A percentile compares a stretch with the other conserved stretches of the same genome.
Conservation (phyloP, 768 basidiomycete species). For the Pleurotus citrinopileatus region DNA sequence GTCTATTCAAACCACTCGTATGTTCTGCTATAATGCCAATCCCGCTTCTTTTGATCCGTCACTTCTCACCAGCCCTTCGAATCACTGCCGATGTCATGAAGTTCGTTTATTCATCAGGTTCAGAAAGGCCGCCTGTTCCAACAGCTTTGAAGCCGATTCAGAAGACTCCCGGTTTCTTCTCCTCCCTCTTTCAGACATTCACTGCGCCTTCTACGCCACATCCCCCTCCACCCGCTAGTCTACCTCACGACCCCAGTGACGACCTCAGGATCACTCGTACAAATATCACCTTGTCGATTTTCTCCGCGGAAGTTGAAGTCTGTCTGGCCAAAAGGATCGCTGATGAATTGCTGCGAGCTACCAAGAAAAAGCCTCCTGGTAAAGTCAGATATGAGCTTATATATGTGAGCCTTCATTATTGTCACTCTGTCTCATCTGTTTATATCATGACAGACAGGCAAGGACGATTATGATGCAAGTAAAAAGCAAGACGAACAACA, state of each 20-base stretch:
- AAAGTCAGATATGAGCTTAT: constrained; percentile 79
- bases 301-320: constrained; percentile 65
- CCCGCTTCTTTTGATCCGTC: neutral
- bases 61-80: constrained; percentile 49
- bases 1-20: constrained; percentile 62
- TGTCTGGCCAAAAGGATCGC: constrained; percentile 62
- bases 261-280: constrained; percentile 44
- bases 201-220: constrained; percentile 34
- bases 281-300: constrained; percentile 60
- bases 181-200: constrained; percentile 34
- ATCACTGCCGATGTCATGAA: constrained; percentile 83
- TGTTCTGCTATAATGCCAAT: constrained; percentile 21
- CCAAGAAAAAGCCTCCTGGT: constrained; percentile 89
- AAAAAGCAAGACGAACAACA: constrained; percentile 62
- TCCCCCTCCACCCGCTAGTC: constrained; percentile 28
- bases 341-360: constrained; percentile 80
- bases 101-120: constrained; percentile 68
- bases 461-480: constrained; percentile 76
- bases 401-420: constrained; percentile 50
- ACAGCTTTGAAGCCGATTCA: constrained; percentile 26
- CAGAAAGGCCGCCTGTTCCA: constrained; percentile 49
- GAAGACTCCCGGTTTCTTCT: constrained; percentile 45
- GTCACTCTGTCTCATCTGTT: neutral
- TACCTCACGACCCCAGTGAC: constrained; percentile 32
- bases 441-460: constrained; percentile 57